These are phyloP conservation scores for Discostella stelligeroides DNA, from an alignment of 108 stramenopile species.

Conservation along the genomic window DNA sequence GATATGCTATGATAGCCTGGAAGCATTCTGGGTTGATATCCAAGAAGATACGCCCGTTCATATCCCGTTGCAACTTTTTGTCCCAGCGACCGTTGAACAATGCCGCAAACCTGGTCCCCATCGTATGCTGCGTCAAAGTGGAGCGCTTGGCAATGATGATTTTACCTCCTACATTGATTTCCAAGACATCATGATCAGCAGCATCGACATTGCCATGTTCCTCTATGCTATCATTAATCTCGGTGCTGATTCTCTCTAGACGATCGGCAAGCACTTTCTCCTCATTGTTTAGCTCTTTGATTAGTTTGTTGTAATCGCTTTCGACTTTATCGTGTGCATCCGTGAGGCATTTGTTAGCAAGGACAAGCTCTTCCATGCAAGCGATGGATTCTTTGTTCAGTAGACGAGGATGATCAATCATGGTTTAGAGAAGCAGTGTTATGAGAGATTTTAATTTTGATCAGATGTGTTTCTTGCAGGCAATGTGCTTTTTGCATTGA, in stretches of 20 bases:
- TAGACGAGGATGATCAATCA: too few relatives aligned
- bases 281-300: not conserved
- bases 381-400: too few relatives aligned
- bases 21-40: constrained; percentile 20
- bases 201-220: constrained; percentile 8
- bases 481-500: too few relatives aligned
- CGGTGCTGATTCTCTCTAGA: not conserved
- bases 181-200: constrained; percentile 5
- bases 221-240: not conserved
- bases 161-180: constrained; percentile 20
- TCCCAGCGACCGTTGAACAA: constrained; percentile 29
- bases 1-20: constrained; percentile 17
- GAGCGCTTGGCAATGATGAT: not conserved
- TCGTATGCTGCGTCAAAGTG: constrained; percentile 8
- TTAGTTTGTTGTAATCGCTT: not conserved
- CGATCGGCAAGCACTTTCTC: not conserved
- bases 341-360: not conserved
- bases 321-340: not conserved
- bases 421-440: too few relatives aligned
- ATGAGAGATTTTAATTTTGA: too few relatives aligned
- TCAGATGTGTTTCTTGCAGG: too few relatives aligned
- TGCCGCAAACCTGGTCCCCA: constrained; percentile 10
- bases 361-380: not conserved
- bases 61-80: constrained; percentile 16
- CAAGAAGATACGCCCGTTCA: constrained; percentile 9